Base-by-base conservation (phyloP, 2,329 filamentous ascomycete genomes). In the Monosporascus sp. region DNA sequence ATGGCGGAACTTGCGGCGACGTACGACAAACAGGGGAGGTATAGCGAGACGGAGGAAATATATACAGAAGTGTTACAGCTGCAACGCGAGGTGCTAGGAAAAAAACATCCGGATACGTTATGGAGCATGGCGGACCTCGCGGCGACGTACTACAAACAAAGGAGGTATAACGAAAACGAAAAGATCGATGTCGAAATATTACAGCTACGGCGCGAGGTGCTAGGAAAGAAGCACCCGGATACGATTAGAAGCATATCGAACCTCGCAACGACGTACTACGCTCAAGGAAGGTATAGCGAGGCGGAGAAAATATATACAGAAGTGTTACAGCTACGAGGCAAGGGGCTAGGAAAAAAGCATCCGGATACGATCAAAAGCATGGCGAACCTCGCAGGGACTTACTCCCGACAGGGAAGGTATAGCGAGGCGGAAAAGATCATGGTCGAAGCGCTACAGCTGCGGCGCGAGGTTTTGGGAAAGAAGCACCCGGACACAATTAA, bases 41-140 rank as follows among this genome's bases (percentile, higher is more conserved):
- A 39, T 39, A 4, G 57, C 22, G 64, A 67, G 53, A 27, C 51
- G 11, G 54, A 39, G 7, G n/a, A 39, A 4, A 39, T 66, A 20
- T 54, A 57, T 50, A 44, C 51, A 24, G 60, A 45, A 36, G 52
- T 37, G 14, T 52, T 62, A 9, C 43, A 55, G 7, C 46, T 62
- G n/a, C 51, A 37, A 35, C 54, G 53, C 45, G 24, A 54, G 20
- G 38, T 59, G 15, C 50, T 66, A 3, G 62, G 64, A 43, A 54
- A 62, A 31, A 56, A 50, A 48, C 65, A 66, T 50, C 61, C 54
- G 11, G 53, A 61, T 38, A 65, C 63, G 18, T 50, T 67, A 14
- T 0, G 3, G 36, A 57, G 50, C 15, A 65, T 65, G 59, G 50
- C 18, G 17, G 20, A 56, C 22, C 61, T 67, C 24, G 62, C 62